A percentile compares a stretch with the other conserved stretches of the same genome.
These are phyloP conservation scores for Naumovozyma baii DNA, from an alignment of 805 yeast species.

Conservation along the genomic window DNA sequence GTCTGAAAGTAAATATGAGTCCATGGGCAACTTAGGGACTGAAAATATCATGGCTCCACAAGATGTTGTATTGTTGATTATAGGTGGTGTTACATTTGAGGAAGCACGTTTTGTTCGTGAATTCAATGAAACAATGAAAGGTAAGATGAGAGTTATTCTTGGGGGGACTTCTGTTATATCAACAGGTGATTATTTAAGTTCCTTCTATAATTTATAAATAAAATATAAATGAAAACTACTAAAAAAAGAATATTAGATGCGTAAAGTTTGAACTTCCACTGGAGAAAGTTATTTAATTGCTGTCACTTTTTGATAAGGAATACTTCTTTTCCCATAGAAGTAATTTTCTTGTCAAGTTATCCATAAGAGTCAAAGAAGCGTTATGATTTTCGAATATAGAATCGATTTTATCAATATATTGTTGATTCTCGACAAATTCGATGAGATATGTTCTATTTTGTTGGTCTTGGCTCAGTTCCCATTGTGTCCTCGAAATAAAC, in stretches of 20 bases:
- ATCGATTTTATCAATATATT: conserved; percentile 32
- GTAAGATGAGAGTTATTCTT: conserved; percentile 56
- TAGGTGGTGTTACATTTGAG: conserved; percentile 89
- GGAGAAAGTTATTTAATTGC: too few species aligned
- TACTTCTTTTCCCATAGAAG: conserved; percentile 73
- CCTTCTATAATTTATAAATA: conserved; percentile 7
- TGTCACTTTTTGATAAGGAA: conserved; percentile 20
- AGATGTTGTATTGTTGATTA: conserved; percentile 60
- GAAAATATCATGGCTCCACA: conserved; percentile 30
- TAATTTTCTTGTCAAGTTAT: conserved; percentile 59
- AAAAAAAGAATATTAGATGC: too few species aligned
- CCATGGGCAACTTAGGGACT: conserved; percentile 14
- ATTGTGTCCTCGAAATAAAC: conserved; percentile 78
- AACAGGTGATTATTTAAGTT: conserved; percentile 34
- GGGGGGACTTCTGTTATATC: conserved; percentile 67
- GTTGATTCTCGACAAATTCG: conserved; percentile 37
- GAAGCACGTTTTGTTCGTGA: conserved; percentile 79
- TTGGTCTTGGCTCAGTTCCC: conserved; percentile 70
- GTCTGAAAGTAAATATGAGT: conserved; percentile 31
- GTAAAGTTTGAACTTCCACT: too few species aligned
- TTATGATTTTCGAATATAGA: conserved; percentile 41
- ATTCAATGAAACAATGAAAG: conserved; percentile 41
- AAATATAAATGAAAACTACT: too few species aligned
- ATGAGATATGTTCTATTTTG: conserved; percentile 44
- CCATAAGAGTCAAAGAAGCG: conserved; percentile 58